These are phyloP conservation scores for Angophora floribunda DNA, from an alignment of 345 rosid genomes.

Conservation along the genomic window DNA sequence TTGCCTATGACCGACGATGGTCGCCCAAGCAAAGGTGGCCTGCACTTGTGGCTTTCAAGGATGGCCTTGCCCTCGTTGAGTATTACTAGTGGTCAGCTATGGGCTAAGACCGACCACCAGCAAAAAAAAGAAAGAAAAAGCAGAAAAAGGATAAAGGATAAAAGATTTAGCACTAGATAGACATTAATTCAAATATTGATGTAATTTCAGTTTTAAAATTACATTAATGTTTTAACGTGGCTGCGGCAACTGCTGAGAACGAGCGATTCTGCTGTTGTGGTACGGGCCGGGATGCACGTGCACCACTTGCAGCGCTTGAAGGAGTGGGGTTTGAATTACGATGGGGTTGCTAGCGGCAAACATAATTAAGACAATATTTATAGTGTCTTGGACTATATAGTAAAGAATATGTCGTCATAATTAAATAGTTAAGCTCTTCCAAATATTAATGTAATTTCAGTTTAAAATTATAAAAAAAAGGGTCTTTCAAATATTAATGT, in stretches of 20 bases:
- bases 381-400: neutral
- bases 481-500: neutral
- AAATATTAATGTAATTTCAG: neutral
- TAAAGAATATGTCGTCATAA: neutral
- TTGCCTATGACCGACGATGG: neutral
- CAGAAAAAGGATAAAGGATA: too few species aligned
- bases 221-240: too few species aligned
- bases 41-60: neutral
- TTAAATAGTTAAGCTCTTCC: neutral
- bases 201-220: too few species aligned
- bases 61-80: neutral
- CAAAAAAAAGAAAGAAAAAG: neutral
- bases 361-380: neutral
- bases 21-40: neutral
- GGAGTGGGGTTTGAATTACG: neutral
- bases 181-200: too few species aligned
- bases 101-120: neutral
- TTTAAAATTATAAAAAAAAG: neutral
- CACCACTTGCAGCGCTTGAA: neutral
- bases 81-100: rapidly evolving
- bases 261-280: neutral
- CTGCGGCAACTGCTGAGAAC: neutral
- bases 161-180: too few species aligned
- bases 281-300: neutral
- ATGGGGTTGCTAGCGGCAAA: neutral